Evolutionary conservation across 2,329 filamentous ascomycete genomes (phyloP).

Genomic region (Hypocreales sp.): DNA sequence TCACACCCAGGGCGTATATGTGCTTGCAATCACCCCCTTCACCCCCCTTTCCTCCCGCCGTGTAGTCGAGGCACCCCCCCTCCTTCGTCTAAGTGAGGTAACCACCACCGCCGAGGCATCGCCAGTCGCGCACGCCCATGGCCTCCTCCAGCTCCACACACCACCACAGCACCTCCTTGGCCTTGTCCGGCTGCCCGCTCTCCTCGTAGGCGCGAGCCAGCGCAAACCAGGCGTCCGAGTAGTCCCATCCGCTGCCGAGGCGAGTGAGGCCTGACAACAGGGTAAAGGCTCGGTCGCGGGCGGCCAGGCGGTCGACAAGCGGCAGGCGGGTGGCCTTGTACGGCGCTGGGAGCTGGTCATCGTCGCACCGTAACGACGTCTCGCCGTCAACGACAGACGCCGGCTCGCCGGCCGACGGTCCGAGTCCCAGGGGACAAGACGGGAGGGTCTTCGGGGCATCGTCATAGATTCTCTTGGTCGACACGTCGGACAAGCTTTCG

Average conservation of each 20-base stretch:
- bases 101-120: constrained; percentile 47
- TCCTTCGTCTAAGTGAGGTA: no score
- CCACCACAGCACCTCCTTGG: constrained; percentile 93
- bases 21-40: no score
- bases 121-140: constrained; percentile 66
- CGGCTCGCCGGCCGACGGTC: constrained; percentile 11
- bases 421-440: constrained; percentile 31
- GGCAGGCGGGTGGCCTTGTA: constrained; percentile 49
- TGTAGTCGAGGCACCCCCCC: no score
- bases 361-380: constrained; percentile 2
- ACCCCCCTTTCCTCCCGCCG: no score
- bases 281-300: constrained; percentile 76
- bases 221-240: constrained; percentile 83
- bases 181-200: constrained; percentile 70
- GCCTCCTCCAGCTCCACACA: constrained; percentile 88
- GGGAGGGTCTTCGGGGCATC: constrained; percentile 17
- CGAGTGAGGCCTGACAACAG: constrained; percentile 73
- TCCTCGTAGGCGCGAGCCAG: constrained; percentile 79
- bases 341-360: constrained; percentile 30
- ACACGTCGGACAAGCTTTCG: constrained; percentile 5
- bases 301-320: constrained; percentile 68
- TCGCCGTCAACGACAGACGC: not conserved
- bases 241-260: constrained; percentile 77
- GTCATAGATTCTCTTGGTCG: no score
- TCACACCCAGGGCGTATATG: no score